A percentile compares a stretch with the other conserved stretches of the same genome.
These are phyloP conservation scores for Rhododendron vialii DNA, from an alignment of 148 eudicot species.

Conservation along the genomic window DNA sequence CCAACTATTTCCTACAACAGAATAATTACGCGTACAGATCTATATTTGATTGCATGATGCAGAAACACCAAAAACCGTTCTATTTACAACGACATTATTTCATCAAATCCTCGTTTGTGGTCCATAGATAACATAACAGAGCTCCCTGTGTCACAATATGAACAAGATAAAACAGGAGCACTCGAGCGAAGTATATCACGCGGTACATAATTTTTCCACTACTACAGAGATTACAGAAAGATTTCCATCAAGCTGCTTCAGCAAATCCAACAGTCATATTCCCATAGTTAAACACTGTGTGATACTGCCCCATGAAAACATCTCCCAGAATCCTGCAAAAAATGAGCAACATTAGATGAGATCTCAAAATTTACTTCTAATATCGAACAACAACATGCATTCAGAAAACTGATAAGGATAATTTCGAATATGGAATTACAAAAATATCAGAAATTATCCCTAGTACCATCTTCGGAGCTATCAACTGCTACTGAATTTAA, in stretches of 20 bases:
- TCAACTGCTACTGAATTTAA: neutral
- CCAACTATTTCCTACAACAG: neutral
- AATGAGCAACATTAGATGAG: neutral
- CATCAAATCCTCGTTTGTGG: neutral
- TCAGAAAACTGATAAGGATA: neutral
- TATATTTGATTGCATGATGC: neutral
- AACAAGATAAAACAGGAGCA: neutral
- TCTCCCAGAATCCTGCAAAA: constrained; percentile 76
- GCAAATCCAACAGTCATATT: constrained; percentile 69
- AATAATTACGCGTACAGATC: neutral
- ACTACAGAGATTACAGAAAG: neutral
- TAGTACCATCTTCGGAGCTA: neutral
- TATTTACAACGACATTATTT: neutral
- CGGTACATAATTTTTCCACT: neutral
- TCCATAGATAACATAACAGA: neutral
- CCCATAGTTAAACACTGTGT: constrained; percentile 70
- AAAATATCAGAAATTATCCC: neutral
- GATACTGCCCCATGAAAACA: constrained; percentile 68
- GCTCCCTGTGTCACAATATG: neutral
- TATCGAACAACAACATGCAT: neutral
- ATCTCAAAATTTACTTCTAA: neutral
- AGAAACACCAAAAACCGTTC: neutral
- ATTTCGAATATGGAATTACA: neutral
- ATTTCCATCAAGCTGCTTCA: constrained; percentile 52
- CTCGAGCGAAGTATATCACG: neutral